Evolutionary conservation across 169 alveolate genomes (phyloP), one percentile per base, ranked within the genome.

Genomic region (Ophryocystis elektroscirrha): DNA sequence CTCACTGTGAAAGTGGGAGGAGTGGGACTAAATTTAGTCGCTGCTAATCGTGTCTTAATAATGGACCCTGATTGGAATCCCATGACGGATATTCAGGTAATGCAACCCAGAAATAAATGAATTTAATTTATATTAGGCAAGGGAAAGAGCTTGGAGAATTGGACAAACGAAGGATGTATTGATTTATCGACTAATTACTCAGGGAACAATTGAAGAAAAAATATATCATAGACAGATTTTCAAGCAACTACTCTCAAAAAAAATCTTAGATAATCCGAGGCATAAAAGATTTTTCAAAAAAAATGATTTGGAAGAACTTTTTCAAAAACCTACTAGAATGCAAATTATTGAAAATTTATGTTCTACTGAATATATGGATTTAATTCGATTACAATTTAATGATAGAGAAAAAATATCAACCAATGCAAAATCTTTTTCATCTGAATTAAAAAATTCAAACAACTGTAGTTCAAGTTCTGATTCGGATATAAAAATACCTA

Each of bases 11-110:
- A 82, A 38, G 88, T 79, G 5, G 88, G 88, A 2, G 88, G 88
- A 12, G 61, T 79, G 16, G 88, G 88, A 12, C 45, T 79, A 24
- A 79, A 79, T 39, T 56, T 79, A 39, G 70, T 70, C 1, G 76
- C 79, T 4, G 88, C 88, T 9, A 70, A 79, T 48, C 63, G 81
- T 29, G 81, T 79, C 5, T 64, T 79, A 5, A 57, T 79, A n/a
- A 67, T 71, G 55, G 88, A 79, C 26, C 88, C 84, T 2, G 82
- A 76, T 52, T 79, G 88, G 88, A 79, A 79, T 47, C 88, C 88
- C 1, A 79, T 72, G 83, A 71, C 70, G 1, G 62, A 52, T 32
- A 30, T 28, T 39, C 61, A 53, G 45, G 59, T 35, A 16, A 18
- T 38, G 12, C 12, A 32, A n/a, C 12, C 12, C n/a, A n/a, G 12